Evolutionary conservation across 148 eudicot genomes (phyloP), one percentile per base, ranked within the genome.

Genomic region (Heliosperma pusillum): DNA sequence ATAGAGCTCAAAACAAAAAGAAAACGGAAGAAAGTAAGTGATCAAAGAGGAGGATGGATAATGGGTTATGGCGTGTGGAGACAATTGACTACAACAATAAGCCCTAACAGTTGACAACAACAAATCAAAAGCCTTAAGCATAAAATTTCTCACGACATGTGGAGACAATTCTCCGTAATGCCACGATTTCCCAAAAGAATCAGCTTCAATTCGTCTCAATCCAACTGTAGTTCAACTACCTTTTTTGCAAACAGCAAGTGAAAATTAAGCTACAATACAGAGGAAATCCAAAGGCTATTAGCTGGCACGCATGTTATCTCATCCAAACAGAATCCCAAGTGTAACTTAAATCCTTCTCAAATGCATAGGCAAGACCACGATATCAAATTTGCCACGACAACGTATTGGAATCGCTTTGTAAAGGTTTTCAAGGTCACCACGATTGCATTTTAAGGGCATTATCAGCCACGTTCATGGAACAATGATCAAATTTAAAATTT

Each of bases 321-420:
- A 21, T 59, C 64, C 64, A 59, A 59, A 59, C 26, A 59, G 64
- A 59, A 8, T 22, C 27, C 64, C 29, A 59, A 59, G 64, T 59
- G 64, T 3, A 21, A 20, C 3, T 25, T 59, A 8, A 22, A 36
- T 36, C 42, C 27, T 22, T 20, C 12, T 25, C 64, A 11, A 59
- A 24, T 21, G 27, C 64, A 59, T 22, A 8, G 64, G 15, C 27
- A 59, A 59, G 29, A 24, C 12, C 26, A 59, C 13, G 2, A 50
- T 50, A 50, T 50, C 17, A 13, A 50, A 50, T 16, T 50, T 13
- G 55, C 55, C 55, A 50, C 13, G 55, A 50, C 17, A 50, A 47
- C 53, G 55, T 17, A 50, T 16, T 50, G 19, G 4, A 13, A 50
- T 17, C 55, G 0, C 55, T 50, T 50, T 50, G 55, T 50, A 50